phyloP scores from a whole-genome alignment of 441 rosid genomes.

The Pelargonium australe region DNA sequence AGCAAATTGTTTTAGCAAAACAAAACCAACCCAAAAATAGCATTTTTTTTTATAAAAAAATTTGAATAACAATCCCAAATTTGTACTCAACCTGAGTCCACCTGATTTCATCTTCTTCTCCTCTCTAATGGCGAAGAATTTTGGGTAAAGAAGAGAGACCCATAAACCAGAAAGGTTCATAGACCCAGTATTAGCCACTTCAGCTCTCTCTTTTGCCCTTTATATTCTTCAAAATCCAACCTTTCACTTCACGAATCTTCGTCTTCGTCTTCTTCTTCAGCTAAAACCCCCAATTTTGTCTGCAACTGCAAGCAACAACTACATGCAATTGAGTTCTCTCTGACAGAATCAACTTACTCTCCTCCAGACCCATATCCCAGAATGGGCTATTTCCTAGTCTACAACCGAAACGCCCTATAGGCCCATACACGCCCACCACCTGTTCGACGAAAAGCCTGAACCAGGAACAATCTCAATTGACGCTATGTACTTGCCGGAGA shows the following conservation, averaged over 20 bases:
- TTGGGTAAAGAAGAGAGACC: neutral
- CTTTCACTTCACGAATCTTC: neutral
- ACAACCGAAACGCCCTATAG: neutral
- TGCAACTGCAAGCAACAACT: neutral
- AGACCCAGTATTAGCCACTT: neutral
- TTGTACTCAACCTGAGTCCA: no score
- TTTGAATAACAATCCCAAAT: no score
- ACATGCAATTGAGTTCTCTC: neutral
- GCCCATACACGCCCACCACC: neutral
- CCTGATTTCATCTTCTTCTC: neutral
- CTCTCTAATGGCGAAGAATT: neutral
- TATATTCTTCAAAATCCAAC: neutral
- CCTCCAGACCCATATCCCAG: neutral
- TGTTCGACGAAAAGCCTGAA: neutral
- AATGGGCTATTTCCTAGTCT: neutral
- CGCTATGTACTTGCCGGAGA: slow-evolving; percentile 66
- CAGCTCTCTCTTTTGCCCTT: neutral
- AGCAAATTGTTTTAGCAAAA: no score
- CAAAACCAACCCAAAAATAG: no score
- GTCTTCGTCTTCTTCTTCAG: neutral
- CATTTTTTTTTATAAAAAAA: no score
- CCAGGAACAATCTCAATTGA: neutral
- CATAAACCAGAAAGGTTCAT: neutral
- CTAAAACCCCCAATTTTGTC: neutral
- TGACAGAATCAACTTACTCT: neutral